phyloP scores from a whole-genome alignment of 2,329 filamentous ascomycete species.

The Xylariaceae sp. region DNA sequence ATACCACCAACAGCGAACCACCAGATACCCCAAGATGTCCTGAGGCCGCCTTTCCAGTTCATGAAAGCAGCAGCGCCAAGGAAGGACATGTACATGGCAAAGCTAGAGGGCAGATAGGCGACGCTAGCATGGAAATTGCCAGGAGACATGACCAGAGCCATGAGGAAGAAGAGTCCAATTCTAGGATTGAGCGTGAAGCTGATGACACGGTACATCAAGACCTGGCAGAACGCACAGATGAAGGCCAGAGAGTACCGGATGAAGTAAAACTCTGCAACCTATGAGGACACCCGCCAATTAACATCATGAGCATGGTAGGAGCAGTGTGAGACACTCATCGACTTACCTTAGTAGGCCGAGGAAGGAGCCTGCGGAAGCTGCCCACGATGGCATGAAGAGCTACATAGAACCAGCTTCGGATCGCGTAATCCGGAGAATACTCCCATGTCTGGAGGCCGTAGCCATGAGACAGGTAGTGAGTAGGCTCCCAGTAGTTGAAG shows the following conservation, averaged over 20 bases:
- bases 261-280: conserved; percentile 77
- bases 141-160: conserved; percentile 71
- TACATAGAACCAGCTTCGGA: conserved; percentile 92
- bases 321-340: background rate
- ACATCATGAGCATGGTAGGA: background rate
- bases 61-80: conserved; percentile 84
- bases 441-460: conserved; percentile 98
- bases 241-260: conserved; percentile 71
- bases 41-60: conserved; percentile 76
- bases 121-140: conserved; percentile 91
- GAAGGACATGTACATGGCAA: conserved; percentile 92
- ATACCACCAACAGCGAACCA: conserved; percentile 85
- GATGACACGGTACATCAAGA: conserved; percentile 72
- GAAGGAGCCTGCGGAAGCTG: conserved; percentile 59
- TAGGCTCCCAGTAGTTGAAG: conserved; percentile 98
- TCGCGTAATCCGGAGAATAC: conserved; percentile 91
- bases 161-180: conserved; percentile 78
- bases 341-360: conserved; percentile 53
- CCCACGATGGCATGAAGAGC: conserved; percentile 70
- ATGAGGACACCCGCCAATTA: conserved; percentile 13
- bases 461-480: conserved; percentile 88
- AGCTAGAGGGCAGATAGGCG: conserved; percentile 86
- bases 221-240: conserved; percentile 75
- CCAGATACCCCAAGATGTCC: conserved; percentile 76
- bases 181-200: conserved; percentile 72